Evolutionary conservation across 208 protist genomes (phyloP).

Genomic region (Sergeia podlipaevii): DNA sequence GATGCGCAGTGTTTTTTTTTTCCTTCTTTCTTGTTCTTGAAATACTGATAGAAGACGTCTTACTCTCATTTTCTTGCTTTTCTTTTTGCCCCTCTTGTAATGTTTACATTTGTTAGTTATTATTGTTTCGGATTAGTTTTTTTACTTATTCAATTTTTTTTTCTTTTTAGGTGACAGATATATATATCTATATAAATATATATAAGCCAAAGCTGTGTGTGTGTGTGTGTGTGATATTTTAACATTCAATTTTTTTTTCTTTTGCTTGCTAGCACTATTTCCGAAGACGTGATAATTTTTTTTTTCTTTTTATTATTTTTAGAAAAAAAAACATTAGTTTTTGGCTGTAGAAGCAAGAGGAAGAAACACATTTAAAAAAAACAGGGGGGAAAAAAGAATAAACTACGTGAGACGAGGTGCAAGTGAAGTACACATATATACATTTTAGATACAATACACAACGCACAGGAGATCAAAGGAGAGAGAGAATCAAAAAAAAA

Average conservation of each 20-base stretch:
- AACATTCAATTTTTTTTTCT: conserved; percentile 6
- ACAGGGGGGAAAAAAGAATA: too few relatives aligned
- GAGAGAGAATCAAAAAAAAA: background rate
- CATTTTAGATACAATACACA: background rate
- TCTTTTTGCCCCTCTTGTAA: background rate
- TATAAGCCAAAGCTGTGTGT: background rate
- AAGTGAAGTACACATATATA: background rate
- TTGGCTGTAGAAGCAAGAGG: conserved; percentile 1
- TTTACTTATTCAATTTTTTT: background rate
- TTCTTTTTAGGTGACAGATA: background rate
- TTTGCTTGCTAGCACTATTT: background rate
- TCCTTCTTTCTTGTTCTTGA: conserved; percentile 9
- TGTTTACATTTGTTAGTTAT: conserved; percentile 9
- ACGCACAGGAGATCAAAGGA: background rate
- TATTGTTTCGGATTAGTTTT: conserved; percentile 6
- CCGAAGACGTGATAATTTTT: background rate
- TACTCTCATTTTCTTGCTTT: conserved; percentile 9
- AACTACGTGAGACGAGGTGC: background rate
- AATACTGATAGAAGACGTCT: background rate
- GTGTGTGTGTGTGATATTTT: background rate
- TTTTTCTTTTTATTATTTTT: conserved; percentile 16
- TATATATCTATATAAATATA: conserved; percentile 16
- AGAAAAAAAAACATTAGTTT: background rate
- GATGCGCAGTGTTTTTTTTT: background rate
- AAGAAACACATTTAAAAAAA: conserved; percentile 5